Percentiles rank a stretch among this genome's conserved stretches.
Conservation (phyloP, 371 early-diverging fungal species). For the Mucor racemosus region DNA sequence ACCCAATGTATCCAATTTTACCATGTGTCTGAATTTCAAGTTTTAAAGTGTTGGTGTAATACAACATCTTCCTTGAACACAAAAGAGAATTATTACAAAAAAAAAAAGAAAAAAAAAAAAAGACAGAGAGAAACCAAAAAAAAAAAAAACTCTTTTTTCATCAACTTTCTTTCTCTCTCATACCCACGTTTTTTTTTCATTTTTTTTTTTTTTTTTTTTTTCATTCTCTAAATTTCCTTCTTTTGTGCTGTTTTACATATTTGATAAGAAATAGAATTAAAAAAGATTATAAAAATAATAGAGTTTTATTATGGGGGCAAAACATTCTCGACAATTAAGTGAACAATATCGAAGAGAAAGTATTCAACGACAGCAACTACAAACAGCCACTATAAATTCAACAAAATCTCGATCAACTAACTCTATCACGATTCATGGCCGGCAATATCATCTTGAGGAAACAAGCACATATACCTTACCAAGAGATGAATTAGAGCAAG, state of each 20-base stretch:
- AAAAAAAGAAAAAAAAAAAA: not conserved
- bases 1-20: not conserved
- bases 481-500: conserved; percentile 55
- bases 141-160: conserved; percentile 9
- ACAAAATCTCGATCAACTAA: conserved; percentile 16
- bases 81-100: not conserved
- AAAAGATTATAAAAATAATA: not conserved
- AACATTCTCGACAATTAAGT: conserved; percentile 24
- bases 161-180: conserved; percentile 16
- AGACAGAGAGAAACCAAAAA: not conserved
- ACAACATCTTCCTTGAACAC: conserved; percentile 5
- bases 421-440: conserved; percentile 43
- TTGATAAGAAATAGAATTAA: not conserved
- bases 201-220: conserved; percentile 14
- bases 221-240: not conserved
- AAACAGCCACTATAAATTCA: conserved; percentile 1
- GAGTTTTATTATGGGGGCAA: conserved; percentile 24
- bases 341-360: conserved; percentile 11
- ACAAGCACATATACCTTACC: conserved; percentile 46
- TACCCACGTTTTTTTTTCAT: conserved; percentile 16
- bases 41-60: conserved; percentile 4
- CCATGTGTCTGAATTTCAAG: conserved; percentile 3
- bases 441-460: conserved; percentile 46
- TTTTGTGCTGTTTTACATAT: not conserved
- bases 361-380: conserved; percentile 12